Percentiles rank a stretch among this genome's conserved stretches.
phyloP scores from a whole-genome alignment of 345 rosid genomes.

The Gynandropsis gynandra region DNA sequence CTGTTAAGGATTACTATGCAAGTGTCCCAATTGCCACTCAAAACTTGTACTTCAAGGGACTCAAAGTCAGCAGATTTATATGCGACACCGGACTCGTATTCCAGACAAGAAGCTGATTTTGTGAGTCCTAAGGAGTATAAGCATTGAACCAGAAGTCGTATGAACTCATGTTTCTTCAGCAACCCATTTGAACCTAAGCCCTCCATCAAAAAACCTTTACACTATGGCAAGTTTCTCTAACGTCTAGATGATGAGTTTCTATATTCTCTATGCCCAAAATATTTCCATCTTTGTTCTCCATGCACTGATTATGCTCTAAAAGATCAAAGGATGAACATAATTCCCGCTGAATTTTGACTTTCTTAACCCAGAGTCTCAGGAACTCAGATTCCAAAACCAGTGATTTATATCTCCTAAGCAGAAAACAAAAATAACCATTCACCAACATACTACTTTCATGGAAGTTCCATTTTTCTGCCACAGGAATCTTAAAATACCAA shows the following conservation, averaged over 20 bases:
- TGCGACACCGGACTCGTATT: constrained; percentile 51
- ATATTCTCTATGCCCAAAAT: background rate
- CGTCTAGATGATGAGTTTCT: background rate
- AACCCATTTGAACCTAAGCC: constrained; percentile 56
- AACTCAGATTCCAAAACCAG: background rate
- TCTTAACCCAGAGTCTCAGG: background rate
- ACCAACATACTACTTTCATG: background rate
- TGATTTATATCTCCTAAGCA: constrained; percentile 9
- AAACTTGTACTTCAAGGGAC: constrained; percentile 51
- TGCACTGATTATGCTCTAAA: constrained; percentile 19
- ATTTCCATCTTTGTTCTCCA: constrained; percentile 11
- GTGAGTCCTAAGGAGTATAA: constrained; percentile 66
- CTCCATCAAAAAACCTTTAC: constrained; percentile 37
- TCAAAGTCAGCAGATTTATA: constrained; percentile 41
- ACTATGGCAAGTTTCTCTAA: background rate
- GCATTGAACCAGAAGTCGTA: constrained; percentile 60
- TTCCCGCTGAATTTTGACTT: constrained; percentile 27
- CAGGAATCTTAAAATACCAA: too few species aligned
- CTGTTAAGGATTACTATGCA: constrained; percentile 41
- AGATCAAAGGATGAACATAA: constrained; percentile 3
- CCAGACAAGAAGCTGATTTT: constrained; percentile 60
- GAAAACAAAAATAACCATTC: background rate
- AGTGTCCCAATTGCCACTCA: constrained; percentile 60
- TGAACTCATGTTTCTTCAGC: constrained; percentile 52
- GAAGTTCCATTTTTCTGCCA: too few species aligned